Evolutionary conservation across 768 basidiomycete species (phyloP), one percentile per base, ranked within the genome.

Genomic region (Serendipita vermifera): DNA sequence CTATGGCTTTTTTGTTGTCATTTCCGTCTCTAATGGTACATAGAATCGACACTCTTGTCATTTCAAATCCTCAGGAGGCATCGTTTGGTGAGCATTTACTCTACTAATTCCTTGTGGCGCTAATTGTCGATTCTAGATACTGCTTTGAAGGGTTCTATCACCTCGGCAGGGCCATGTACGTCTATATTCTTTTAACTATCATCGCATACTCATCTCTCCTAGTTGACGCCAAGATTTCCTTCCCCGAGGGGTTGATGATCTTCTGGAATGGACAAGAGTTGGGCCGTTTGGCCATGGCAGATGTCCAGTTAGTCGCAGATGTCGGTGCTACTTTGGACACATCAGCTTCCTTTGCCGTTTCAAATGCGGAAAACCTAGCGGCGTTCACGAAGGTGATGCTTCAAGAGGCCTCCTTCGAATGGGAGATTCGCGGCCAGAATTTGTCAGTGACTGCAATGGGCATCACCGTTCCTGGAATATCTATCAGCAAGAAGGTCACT

Each of bases 151-250:
- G 85, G 85, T 22, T 75, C 72, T 26, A 83, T 87, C 59, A 76
- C 73, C 13, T 78, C 84, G 53, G 77, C 84, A 27, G 85, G 85
- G 14, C 85, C 85, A 38, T 86, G 83, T 85, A 66, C 57, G 81
- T 67, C 13, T 15, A 32, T 31, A 40, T 29, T 57, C 11, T 17
- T 9, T 31, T 26, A 17, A 7, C 24, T 17, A 17, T 59, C 24
- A 33, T 17, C 4, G 32, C 36, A n/a, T 57, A 9, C 55, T 64
- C 33, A 63, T 14, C 46, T 51, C n/a, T 35, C 20, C 36, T 24
- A 69, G 83, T 87, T 62, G 81, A 86, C 59, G 84, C 84, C 2
- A 73, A 66, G 3, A 85, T 87, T 61, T 70, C 74, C 6, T 87
- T 87, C 66, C 75, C 76, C 2, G 65, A 73, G 33, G 85, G 85